Percentiles rank a stretch among this genome's conserved stretches.
These are phyloP conservation scores for Leishmania arabica DNA, from an alignment of 208 protist species.

Conservation along the genomic window DNA sequence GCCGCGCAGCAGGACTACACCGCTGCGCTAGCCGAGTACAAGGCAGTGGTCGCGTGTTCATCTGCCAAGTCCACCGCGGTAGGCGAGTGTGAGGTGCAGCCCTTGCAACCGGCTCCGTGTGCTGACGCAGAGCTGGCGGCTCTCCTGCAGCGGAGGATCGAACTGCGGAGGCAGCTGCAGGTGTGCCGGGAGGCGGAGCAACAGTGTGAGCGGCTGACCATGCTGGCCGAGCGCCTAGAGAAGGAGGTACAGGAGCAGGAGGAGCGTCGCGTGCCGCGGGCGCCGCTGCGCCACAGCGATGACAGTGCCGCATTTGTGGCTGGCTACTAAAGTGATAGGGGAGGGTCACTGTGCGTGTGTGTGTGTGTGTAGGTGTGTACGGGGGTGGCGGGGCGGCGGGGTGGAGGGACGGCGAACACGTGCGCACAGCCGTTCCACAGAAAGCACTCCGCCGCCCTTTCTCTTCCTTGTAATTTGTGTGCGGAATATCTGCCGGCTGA, in stretches of 20 bases:
- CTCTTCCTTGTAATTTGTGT: neutral
- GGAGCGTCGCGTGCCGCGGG: constrained; percentile 12
- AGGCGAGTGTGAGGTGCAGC: neutral
- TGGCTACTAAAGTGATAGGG: neutral
- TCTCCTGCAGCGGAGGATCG: constrained; percentile 30
- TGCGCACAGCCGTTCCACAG: neutral
- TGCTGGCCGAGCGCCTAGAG: constrained; percentile 30
- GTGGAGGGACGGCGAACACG: neutral
- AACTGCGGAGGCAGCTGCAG: constrained; percentile 18
- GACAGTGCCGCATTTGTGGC: neutral
- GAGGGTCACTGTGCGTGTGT: neutral
- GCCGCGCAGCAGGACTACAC: constrained; percentile 30
- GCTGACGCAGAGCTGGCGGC: constrained; percentile 15
- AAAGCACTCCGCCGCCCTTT: neutral
- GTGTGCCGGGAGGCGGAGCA: constrained; percentile 37
- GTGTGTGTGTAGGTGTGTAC: neutral
- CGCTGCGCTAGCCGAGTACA: constrained; percentile 25
- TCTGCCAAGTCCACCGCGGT: neutral
- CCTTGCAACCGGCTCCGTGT: neutral
- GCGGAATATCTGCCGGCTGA: too few species aligned
- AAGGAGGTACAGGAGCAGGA: constrained; percentile 14
- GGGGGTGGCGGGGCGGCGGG: neutral
- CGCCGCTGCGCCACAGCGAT: neutral
- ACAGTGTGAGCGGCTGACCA: constrained; percentile 49
- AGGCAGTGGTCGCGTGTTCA: neutral